phyloP scores from a whole-genome alignment of 1,284 basidiomycete species.

The Singerocomus inundabilis region DNA sequence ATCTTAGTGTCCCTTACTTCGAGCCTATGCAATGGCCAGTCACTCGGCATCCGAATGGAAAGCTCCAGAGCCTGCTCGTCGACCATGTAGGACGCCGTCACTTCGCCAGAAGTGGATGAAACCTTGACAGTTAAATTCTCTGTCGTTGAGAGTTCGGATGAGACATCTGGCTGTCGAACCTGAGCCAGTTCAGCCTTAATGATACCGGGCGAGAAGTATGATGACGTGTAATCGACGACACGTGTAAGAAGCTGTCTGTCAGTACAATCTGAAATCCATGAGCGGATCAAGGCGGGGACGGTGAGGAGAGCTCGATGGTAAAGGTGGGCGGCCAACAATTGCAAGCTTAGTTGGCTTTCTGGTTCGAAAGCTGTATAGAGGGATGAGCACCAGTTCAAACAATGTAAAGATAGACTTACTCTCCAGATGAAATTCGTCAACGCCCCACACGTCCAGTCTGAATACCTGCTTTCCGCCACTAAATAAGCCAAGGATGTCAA shows the following conservation, averaged over 20 bases:
- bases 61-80: constrained; percentile 97
- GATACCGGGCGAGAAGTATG: constrained; percentile 90
- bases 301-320: constrained; percentile 84
- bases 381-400: not conserved
- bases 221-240: constrained; percentile 77
- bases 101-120: constrained; percentile 66
- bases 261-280: constrained; percentile 86
- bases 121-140: constrained; percentile 85
- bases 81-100: constrained; percentile 79
- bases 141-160: constrained; percentile 65
- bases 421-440: constrained; percentile 85
- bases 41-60: constrained; percentile 79
- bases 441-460: constrained; percentile 78
- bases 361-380: constrained; percentile 56
- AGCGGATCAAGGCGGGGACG: constrained; percentile 80
- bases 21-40: constrained; percentile 90
- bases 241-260: constrained; percentile 83
- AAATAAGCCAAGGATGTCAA: constrained; percentile 67
- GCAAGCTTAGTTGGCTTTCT: constrained; percentile 54
- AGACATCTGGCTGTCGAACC: constrained; percentile 63
- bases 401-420: constrained; percentile 46
- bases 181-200: constrained; percentile 81
- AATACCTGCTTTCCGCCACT: constrained; percentile 59
- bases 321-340: constrained; percentile 82
- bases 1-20: constrained; percentile 85